These are phyloP conservation scores for Phytophthora cactorum DNA, from an alignment of 352 stramenopile species.

Conservation along the genomic window DNA sequence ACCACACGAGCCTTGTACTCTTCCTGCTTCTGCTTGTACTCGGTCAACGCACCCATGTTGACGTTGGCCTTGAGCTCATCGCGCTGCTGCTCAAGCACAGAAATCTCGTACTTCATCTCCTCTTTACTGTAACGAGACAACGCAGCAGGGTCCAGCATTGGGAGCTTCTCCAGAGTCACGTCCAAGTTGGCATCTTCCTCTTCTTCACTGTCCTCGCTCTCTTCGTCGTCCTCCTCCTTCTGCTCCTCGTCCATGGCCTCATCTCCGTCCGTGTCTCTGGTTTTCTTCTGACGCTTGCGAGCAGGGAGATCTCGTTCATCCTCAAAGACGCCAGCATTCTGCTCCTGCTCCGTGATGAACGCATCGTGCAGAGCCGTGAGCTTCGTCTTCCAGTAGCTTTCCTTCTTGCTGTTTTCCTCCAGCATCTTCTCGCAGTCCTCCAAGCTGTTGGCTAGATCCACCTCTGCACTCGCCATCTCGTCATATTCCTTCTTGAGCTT, in stretches of 20 bases:
- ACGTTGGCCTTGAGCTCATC: slow-evolving; percentile 95
- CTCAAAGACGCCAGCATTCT: slow-evolving; percentile 81
- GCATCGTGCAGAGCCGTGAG: slow-evolving; percentile 67
- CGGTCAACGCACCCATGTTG: slow-evolving; percentile 91
- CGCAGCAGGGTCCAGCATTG: slow-evolving; percentile 73
- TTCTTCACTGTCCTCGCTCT: slow-evolving; percentile 45
- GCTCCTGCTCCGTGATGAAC: slow-evolving; percentile 71
- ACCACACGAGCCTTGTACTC: slow-evolving; percentile 94
- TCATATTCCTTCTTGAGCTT: slow-evolving; percentile 92
- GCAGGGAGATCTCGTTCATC: slow-evolving; percentile 47
- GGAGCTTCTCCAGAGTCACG: slow-evolving; percentile 63
- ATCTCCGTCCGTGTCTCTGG: slow-evolving; percentile 30
- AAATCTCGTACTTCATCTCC: slow-evolving; percentile 95
- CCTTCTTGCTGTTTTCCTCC: slow-evolving; percentile 92
- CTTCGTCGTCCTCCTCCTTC: slow-evolving; percentile 35
- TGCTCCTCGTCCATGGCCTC: slow-evolving; percentile 50
- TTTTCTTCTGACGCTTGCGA: slow-evolving; percentile 61
- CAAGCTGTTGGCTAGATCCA: slow-evolving; percentile 94
- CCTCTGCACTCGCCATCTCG: slow-evolving; percentile 91
- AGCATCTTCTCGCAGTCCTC: slow-evolving; percentile 94
- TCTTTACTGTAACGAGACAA: slow-evolving; percentile 91
- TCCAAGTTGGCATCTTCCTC: slow-evolving; percentile 46
- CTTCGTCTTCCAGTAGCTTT: slow-evolving; percentile 85
- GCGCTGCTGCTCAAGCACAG: slow-evolving; percentile 91
- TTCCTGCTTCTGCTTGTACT: slow-evolving; percentile 95